phyloP scores from a whole-genome alignment of 2,329 filamentous ascomycete genomes.

The Sporothrix pseudoabietina region DNA sequence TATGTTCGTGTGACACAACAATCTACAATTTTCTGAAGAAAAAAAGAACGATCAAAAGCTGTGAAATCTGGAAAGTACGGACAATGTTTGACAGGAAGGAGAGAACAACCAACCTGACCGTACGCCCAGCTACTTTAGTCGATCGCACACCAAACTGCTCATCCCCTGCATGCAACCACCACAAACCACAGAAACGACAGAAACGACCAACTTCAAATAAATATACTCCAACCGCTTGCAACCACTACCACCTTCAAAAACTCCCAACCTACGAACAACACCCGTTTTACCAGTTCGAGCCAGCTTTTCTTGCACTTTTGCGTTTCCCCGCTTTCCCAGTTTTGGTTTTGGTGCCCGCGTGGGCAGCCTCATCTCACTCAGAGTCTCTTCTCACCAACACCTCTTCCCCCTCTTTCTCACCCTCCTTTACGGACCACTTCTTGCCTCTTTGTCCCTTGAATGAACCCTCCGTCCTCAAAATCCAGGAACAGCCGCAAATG shows the following conservation, averaged over 20 bases:
- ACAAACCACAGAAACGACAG: neutral
- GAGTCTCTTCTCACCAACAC: neutral
- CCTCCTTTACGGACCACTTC: neutral
- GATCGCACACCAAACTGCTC: conserved; percentile 8
- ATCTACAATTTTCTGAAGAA: neutral
- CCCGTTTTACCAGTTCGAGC: neutral
- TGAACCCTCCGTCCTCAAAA: neutral
- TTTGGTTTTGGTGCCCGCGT: conserved; percentile 7
- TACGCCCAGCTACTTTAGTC: neutral
- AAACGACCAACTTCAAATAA: neutral
- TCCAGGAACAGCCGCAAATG: conserved; percentile 23
- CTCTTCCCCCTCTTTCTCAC: conserved; percentile 6
- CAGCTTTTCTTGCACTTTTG: neutral
- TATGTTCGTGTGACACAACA: neutral
- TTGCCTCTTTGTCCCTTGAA: conserved; percentile 4
- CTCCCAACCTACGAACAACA: neutral
- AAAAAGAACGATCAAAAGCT: neutral
- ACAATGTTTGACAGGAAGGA: conserved; percentile 1
- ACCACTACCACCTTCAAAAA: neutral
- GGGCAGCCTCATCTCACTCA: neutral
- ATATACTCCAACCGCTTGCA: conserved; percentile 8
- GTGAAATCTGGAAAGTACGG: neutral
- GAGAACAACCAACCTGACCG: neutral
- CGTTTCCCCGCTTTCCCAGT: conserved; percentile 25
- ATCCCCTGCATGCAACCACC: conserved; percentile 22